A percentile compares a stretch with the other conserved stretches of the same genome.
These are phyloP conservation scores for Leucocoprinus birnbaumii DNA, from an alignment of 768 basidiomycete genomes.

Conservation along the genomic window DNA sequence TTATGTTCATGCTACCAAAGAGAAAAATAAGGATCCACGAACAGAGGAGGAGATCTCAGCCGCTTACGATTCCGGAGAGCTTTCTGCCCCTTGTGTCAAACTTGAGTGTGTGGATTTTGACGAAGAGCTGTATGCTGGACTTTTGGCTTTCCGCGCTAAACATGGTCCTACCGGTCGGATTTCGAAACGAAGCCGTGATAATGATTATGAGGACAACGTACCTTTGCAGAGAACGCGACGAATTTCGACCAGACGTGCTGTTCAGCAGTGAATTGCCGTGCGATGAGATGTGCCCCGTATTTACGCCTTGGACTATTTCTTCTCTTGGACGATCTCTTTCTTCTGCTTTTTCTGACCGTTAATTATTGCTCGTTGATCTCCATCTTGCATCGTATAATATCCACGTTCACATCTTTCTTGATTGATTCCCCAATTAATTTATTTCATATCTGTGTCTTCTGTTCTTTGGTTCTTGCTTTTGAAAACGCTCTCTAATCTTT, in stretches of 20 bases:
- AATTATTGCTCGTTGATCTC: too few species aligned
- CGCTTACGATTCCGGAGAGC: conserved; percentile 42
- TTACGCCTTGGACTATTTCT: not conserved
- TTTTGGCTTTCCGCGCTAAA: conserved; percentile 13
- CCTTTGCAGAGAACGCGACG: conserved; percentile 3
- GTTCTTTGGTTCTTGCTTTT: not conserved
- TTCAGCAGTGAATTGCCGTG: not conserved
- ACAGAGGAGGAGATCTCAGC: conserved; percentile 29
- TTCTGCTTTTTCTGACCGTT: too few species aligned
- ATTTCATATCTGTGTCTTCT: not conserved
- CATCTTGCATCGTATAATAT: too few species aligned
- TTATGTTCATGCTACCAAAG: conserved; percentile 36
- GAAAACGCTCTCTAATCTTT: not conserved
- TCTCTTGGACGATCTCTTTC: too few species aligned
- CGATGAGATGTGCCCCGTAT: not conserved
- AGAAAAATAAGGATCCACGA: conserved; percentile 33
- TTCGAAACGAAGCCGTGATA: conserved; percentile 2
- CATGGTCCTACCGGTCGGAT: not conserved
- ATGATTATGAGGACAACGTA: not conserved
- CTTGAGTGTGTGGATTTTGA: conserved; percentile 45
- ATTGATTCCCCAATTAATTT: not conserved
- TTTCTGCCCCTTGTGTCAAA: conserved; percentile 46
- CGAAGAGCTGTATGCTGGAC: conserved; percentile 31
- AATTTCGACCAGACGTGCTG: not conserved
- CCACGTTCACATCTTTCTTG: not conserved